A percentile compares a stretch with the other conserved stretches of the same genome.
phyloP scores from a whole-genome alignment of 345 rosid genomes.

The Aquilaria sinensis region DNA sequence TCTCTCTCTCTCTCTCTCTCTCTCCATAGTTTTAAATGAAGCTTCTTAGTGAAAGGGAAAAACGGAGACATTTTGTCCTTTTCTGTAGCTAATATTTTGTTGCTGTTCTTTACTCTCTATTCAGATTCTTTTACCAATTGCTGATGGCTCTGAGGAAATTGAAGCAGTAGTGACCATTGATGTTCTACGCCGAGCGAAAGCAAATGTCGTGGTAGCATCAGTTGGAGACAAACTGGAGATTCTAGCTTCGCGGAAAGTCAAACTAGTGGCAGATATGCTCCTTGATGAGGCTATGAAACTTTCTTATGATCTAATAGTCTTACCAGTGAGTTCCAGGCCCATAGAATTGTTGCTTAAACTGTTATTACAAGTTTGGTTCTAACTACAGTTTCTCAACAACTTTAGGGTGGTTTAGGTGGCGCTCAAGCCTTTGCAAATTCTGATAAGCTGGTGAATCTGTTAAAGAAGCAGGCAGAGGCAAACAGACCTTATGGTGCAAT shows the following conservation, averaged over 20 bases:
- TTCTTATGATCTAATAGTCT: constrained; percentile 77
- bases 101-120: constrained; percentile 8
- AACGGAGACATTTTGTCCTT: neutral
- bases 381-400: constrained; percentile 4
- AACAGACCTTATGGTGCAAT: constrained; percentile 89
- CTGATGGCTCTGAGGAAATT: constrained; percentile 91
- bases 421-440: constrained; percentile 84
- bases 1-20: too few species aligned
- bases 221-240: constrained; percentile 75
- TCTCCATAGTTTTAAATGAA: too few species aligned
- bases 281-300: constrained; percentile 82
- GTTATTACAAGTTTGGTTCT: constrained; percentile 1
- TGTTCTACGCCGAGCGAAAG: constrained; percentile 78
- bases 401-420: constrained; percentile 92
- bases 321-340: constrained; percentile 53
- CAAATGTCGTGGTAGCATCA: constrained; percentile 79
- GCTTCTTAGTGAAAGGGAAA: too few species aligned
- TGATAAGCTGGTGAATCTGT: constrained; percentile 66
- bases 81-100: constrained; percentile 2
- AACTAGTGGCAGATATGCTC: constrained; percentile 76
- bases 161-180: constrained; percentile 82
- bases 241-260: constrained; percentile 77
- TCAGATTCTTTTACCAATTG: constrained; percentile 92
- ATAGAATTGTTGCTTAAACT: neutral
- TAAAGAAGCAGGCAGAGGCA: constrained; percentile 69